These are phyloP conservation scores for Penicillium sp. DNA, from an alignment of 2,329 filamentous ascomycete species.

Conservation along the genomic window DNA sequence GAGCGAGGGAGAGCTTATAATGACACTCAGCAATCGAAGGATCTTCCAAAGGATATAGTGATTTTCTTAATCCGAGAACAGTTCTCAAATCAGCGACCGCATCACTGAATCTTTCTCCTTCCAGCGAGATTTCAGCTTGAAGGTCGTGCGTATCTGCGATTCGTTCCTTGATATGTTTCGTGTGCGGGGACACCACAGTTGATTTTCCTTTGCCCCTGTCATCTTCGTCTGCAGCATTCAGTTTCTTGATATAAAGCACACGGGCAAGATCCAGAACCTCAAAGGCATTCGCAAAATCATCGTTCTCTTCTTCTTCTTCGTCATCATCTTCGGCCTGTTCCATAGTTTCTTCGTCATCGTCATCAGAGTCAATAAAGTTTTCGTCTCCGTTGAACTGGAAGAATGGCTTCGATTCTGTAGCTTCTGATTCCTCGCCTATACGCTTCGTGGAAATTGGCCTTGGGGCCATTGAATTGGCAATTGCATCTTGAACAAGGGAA, in stretches of 20 bases:
- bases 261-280: conserved; percentile 64
- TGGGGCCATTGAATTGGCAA: conserved; percentile 24
- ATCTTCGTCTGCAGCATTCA: conserved; percentile 51
- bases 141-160: conserved; percentile 92
- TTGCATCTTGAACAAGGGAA: conserved; percentile 29
- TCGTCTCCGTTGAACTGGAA: conserved; percentile 95
- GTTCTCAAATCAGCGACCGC: conserved; percentile 82
- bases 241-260: conserved; percentile 57
- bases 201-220: conserved; percentile 50
- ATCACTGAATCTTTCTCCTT: conserved; percentile 87
- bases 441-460: conserved; percentile 16
- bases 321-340: conserved; percentile 54
- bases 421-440: conserved; percentile 12
- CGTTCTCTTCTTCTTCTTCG: conserved; percentile 46
- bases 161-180: conserved; percentile 72
- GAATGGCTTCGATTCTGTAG: conserved; percentile 56
- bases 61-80: conserved; percentile 73
- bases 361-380: conserved; percentile 80
- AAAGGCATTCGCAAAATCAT: conserved; percentile 64
- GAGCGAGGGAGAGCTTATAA: conserved; percentile 90
- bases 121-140: conserved; percentile 92
- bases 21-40: conserved; percentile 90
- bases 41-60: conserved; percentile 75
- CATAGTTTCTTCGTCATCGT: conserved; percentile 48
- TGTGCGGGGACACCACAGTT: conserved; percentile 39